A percentile compares a stretch with the other conserved stretches of the same genome.
Evolutionary conservation across 139 green algal species (phyloP).

Genomic region (Haematococcus sp.): DNA sequence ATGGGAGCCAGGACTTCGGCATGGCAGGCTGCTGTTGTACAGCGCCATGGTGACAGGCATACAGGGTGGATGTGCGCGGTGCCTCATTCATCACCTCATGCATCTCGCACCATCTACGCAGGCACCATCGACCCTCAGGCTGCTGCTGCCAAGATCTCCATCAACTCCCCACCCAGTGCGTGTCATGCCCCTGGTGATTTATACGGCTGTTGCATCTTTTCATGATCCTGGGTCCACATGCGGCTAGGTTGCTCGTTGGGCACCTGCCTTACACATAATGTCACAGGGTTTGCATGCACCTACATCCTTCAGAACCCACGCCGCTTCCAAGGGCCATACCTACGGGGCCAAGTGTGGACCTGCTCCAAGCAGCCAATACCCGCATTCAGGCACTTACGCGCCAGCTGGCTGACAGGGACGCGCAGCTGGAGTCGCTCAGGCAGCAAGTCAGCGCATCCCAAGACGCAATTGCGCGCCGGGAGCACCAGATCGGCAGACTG

Average conservation of each 20-base stretch:
- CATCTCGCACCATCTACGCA: neutral
- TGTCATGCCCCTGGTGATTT: no score
- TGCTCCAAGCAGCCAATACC: slow-evolving; percentile 29
- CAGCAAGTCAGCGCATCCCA: slow-evolving; percentile 17
- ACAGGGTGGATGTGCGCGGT: no score
- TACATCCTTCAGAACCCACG: neutral
- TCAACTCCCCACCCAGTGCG: slow-evolving; percentile 9
- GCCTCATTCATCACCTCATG: no score
- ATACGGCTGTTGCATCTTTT: no score
- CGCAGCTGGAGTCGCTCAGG: slow-evolving; percentile 17
- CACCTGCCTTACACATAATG: no score
- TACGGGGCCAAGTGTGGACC: slow-evolving; percentile 17
- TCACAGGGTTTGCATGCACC: no score
- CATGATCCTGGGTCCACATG: no score
- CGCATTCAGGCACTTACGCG: slow-evolving; percentile 47
- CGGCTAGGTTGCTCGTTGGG: no score
- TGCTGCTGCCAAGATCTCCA: slow-evolving; percentile 15
- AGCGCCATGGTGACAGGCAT: no score
- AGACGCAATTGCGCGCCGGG: slow-evolving; percentile 27
- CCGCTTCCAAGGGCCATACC: neutral
- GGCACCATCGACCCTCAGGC: slow-evolving; percentile 22
- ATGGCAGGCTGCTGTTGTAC: no score
- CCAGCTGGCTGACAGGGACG: slow-evolving; percentile 25
- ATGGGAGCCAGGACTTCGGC: no score
- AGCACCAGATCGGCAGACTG: slow-evolving; percentile 56